Base-by-base conservation (phyloP, 768 basidiomycete genomes). In the Rhodotorula graminis region DNA sequence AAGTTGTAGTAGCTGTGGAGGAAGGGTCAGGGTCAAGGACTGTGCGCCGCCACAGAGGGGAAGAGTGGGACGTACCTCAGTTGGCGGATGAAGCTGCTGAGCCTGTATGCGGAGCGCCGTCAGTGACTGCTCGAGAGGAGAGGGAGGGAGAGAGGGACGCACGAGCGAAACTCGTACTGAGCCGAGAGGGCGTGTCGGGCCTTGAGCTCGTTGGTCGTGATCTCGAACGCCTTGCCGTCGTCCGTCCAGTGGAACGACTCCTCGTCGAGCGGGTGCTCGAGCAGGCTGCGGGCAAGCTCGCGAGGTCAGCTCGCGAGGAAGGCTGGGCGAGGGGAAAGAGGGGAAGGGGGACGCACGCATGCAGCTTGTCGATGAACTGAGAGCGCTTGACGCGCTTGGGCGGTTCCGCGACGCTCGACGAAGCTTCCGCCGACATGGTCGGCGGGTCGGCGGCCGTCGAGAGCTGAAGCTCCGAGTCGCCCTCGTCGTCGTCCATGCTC, bases 1-100 rank as follows among this genome's bases (percentile, higher is more conserved):
- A 71, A 71, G 61, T 71, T 61, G 50, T 71, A 74, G 65, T 74
- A 74, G 56, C 64, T 71, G 52, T 40, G 27, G 2, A 2, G 19
- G 31, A 2, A 27, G 12, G 23, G 8, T 18, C 50, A 11, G 14
- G 14, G n/a, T 52, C 61, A 50, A 49, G 31, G 11, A 1, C n/a
- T 3, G 16, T 6, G 23, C 21, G 42, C 8, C 14, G 23, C 11
- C 8, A 27, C 33, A 16, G 19, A 12, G n/a, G 25, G 56, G 46
- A 23, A 33, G 25, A 44, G 1, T 11, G 7, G 21, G n/a, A 15
- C 59, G 37, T 46, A 71, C 70, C 70, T 65, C 25, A 74, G 61
- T 21, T 74, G 73, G 14, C 73, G 64, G 16, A 74, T 70, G 52
- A 74, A 74, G 33, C 65, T 67, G 69, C 69, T 70, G 65, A 74